Conservation (phyloP, 805 yeast genomes). For the Candida mattraensis region DNA sequence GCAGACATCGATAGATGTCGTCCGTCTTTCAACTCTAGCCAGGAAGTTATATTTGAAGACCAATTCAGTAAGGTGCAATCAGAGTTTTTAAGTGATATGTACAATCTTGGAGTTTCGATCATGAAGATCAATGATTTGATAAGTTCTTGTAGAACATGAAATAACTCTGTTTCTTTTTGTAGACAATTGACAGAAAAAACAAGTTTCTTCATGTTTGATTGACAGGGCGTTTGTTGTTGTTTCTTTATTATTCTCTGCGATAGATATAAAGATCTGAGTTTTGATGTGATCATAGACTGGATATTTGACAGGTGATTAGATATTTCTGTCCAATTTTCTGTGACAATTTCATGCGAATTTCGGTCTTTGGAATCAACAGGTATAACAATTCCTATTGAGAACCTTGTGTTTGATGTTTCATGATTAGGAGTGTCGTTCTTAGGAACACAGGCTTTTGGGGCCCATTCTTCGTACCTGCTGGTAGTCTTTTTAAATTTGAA, state of each 20-base stretch:
- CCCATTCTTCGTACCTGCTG: slow-evolving; percentile 35
- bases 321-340: slow-evolving; percentile 51
- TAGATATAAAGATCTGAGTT: slow-evolving; percentile 28
- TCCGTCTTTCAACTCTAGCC: slow-evolving; percentile 58
- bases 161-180: slow-evolving; percentile 46
- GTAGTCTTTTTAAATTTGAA: slow-evolving; percentile 15
- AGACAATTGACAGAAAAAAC: slow-evolving; percentile 39
- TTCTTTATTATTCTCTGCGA: slow-evolving; percentile 11
- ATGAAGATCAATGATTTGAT: slow-evolving; percentile 40
- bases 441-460: slow-evolving; percentile 40
- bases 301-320: slow-evolving; percentile 39
- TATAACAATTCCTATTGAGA: slow-evolving; percentile 48
- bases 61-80: slow-evolving; percentile 46
- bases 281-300: slow-evolving; percentile 41
- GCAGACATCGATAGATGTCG: slow-evolving; percentile 11
- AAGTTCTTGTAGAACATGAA: slow-evolving; percentile 36
- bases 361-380: slow-evolving; percentile 38
- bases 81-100: slow-evolving; percentile 40
- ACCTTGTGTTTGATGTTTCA: slow-evolving; percentile 31
- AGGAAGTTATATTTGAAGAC: slow-evolving; percentile 51
- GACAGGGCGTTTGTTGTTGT: not conserved
- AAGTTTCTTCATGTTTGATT: slow-evolving; percentile 17
- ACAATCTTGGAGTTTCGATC: slow-evolving; percentile 47
- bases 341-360: slow-evolving; percentile 39
- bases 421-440: slow-evolving; percentile 28